These are phyloP conservation scores for Capronia americana DNA, from an alignment of 2,329 filamentous ascomycete genomes.

Conservation along the genomic window DNA sequence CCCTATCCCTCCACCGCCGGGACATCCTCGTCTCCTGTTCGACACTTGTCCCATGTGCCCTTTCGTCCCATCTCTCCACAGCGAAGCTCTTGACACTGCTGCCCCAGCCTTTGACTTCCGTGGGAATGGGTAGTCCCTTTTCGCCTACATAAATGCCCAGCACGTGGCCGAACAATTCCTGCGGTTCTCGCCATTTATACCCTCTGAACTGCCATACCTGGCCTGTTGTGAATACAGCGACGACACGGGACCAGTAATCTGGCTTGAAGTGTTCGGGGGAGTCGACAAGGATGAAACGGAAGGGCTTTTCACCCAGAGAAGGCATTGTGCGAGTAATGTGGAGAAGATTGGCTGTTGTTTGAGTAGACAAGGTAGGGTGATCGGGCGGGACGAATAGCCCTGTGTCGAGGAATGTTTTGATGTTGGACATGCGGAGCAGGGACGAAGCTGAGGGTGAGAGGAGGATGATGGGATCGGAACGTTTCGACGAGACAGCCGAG, in stretches of 20 bases:
- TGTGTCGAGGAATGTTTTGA: conserved; percentile 88
- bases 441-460: conserved; percentile 95
- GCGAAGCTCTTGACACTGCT: conserved; percentile 78
- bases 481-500: conserved; percentile 50
- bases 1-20: conserved; percentile 81
- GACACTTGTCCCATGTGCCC: conserved; percentile 45
- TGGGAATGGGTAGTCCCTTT: conserved; percentile 80
- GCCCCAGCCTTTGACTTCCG: conserved; percentile 82
- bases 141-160: conserved; percentile 90
- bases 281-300: conserved; percentile 95
- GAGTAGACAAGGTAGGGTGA: conserved; percentile 64
- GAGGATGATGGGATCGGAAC: conserved; percentile 86
- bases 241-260: conserved; percentile 94
- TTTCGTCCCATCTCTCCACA: conserved; percentile 80
- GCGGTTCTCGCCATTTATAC: conserved; percentile 92
- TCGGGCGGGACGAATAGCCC: conserved; percentile 82
- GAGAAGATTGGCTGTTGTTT: conserved; percentile 76
- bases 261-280: conserved; percentile 94
- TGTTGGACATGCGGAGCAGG: conserved; percentile 91
- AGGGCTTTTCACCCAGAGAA: conserved; percentile 63
- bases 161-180: conserved; percentile 87
- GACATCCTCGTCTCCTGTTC: conserved; percentile 46
- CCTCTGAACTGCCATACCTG: conserved; percentile 99
- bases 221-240: conserved; percentile 95
- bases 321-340: conserved; percentile 82